Conservation (phyloP, 2,329 filamentous ascomycete species). For the Alternaria infectoria region DNA sequence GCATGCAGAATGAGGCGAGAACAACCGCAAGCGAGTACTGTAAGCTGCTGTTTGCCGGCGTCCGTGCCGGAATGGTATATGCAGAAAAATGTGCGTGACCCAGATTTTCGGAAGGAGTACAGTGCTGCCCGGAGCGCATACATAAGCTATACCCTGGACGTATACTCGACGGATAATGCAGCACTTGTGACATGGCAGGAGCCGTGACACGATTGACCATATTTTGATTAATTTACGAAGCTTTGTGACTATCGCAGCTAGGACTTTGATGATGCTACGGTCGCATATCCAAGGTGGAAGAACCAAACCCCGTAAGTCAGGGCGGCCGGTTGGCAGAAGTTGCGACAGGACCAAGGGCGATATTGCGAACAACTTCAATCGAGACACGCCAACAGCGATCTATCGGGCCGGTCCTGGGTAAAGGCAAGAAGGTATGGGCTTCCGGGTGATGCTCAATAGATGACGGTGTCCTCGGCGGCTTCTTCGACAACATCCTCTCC, state of each 20-base stretch:
- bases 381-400: not conserved
- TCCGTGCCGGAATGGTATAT: constrained; percentile 21
- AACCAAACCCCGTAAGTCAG: not conserved
- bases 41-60: constrained; percentile 17
- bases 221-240: not conserved
- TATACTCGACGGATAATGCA: not conserved
- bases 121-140: not conserved
- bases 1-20: constrained; percentile 3
- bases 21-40: not conserved
- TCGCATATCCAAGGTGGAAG: not conserved
- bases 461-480: constrained; percentile 87
- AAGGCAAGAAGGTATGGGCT: not conserved
- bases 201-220: not conserved
- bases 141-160: not conserved
- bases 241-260: not conserved
- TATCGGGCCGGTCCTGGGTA: not conserved
- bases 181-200: not conserved
- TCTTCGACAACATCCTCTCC: constrained; percentile 78
- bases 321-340: not conserved
- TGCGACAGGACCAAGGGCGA: not conserved
- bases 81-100: not conserved
- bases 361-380: not conserved
- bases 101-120: not conserved
- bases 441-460: constrained; percentile 67
- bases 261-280: not conserved